phyloP scores from a whole-genome alignment of 768 basidiomycete species.

The Russula griseocarnosa region DNA sequence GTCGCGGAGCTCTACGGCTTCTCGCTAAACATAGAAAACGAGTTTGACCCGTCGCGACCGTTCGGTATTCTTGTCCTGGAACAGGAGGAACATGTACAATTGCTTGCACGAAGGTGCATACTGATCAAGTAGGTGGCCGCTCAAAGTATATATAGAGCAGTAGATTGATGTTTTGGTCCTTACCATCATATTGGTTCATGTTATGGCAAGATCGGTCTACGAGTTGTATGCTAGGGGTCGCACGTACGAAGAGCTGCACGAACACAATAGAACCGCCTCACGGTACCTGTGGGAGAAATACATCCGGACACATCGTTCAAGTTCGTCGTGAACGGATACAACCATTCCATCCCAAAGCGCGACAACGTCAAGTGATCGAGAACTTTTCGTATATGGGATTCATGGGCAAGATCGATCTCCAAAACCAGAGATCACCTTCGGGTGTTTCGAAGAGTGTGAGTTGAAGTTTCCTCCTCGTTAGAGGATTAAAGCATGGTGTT shows the following conservation, averaged over 20 bases:
- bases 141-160: neutral
- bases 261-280: constrained; percentile 40
- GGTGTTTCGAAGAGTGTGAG: constrained; percentile 86
- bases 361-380: constrained; percentile 67
- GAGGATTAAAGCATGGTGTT: constrained; percentile 1
- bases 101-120: constrained; percentile 75
- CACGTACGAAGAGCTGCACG: constrained; percentile 69
- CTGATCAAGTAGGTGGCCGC: constrained; percentile 67
- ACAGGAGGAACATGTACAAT: constrained; percentile 64
- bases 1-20: constrained; percentile 73
- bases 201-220: constrained; percentile 54
- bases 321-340: constrained; percentile 70
- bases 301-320: constrained; percentile 70
- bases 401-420: constrained; percentile 77
- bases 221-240: constrained; percentile 72
- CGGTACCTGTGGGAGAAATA: constrained; percentile 55
- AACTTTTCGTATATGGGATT: constrained; percentile 84
- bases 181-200: too few relatives aligned
- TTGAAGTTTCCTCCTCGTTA: constrained; percentile 30
- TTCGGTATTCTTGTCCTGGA: constrained; percentile 72
- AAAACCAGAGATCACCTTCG: constrained; percentile 63
- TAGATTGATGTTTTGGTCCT: neutral
- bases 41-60: constrained; percentile 55
- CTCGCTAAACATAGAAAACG: constrained; percentile 43
- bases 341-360: constrained; percentile 64